Base-by-base conservation (phyloP, 768 basidiomycete species). In the Tylopilus felleus region DNA sequence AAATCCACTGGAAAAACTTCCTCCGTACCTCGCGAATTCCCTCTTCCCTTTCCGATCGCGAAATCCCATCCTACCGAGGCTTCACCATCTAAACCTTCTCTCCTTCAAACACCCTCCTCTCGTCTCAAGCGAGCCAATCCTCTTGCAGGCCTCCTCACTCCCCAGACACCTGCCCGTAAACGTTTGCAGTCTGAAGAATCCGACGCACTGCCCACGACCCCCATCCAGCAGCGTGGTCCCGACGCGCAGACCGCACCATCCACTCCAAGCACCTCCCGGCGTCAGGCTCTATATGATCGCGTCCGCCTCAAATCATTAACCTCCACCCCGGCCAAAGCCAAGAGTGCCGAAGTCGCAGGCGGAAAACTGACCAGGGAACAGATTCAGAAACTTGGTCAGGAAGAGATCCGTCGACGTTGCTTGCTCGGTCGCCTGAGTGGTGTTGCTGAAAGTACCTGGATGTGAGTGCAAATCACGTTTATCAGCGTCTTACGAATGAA, bases 401-500 rank as follows among this genome's bases (percentile, higher is more conserved):
- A 91, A 53, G 90, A 89, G 65, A 80, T 88, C 73, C 79, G 88
- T 55, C 78, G 86, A 53, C 77, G 90, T 35, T 90, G 86, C 59
- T 67, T 92, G 28, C 75, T 93, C 8, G 90, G 90, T 47, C 82
- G 91, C 19, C 78, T 93, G 8, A 79, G 80, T 25, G 85, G 86
- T 10, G 81, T 93, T 27, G 91, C 91, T n/a, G 90, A 93, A 65
- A 88, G 90, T 58, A 80, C 87, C 17, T 93, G 90, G 88, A 91
- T 92, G 91, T 88, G 57, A 68, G 84, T 53, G 29, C 25, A 28
- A 47, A 33, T 8, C 4, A 17, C 5, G 9, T 3, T 51, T 1
- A 2, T 45, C 22, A 4, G 29, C 27, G 1, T 51, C 45, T 16
- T 17, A 25, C 13, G 5, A 45, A 36, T 27, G 38, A 9, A 52